phyloP scores from a whole-genome alignment of 129 eudicot species.

The Dittrichia graveolens region DNA sequence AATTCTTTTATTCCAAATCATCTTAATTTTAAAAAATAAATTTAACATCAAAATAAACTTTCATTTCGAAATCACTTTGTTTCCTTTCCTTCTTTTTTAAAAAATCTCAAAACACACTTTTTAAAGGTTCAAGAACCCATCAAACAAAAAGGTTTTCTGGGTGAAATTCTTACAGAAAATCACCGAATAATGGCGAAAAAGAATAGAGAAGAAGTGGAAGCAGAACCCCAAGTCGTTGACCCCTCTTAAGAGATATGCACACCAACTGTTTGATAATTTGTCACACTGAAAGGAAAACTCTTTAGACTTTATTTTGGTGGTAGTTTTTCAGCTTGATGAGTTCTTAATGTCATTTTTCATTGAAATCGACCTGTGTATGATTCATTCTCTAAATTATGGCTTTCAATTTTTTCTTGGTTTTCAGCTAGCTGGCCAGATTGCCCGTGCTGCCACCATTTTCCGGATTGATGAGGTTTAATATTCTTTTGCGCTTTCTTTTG shows the following conservation, averaged over 20 bases:
- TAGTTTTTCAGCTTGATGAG: constrained; percentile 1
- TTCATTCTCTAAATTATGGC: background rate
- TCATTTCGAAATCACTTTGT: no score
- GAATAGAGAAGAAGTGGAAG: constrained; percentile 30
- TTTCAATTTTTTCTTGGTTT: constrained; percentile 2
- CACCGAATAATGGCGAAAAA: constrained; percentile 30
- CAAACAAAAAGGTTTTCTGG: no score
- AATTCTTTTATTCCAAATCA: no score
- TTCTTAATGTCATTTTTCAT: background rate
- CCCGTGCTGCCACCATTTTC: constrained; percentile 94
- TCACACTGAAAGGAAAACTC: constrained; percentile 18
- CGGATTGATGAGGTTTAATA: constrained; percentile 75
- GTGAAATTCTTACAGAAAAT: background rate
- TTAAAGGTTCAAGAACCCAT: no score
- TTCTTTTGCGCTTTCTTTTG: background rate
- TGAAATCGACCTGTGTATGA: background rate
- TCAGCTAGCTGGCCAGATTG: constrained; percentile 94
- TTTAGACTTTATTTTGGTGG: constrained; percentile 3
- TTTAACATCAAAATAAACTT: no score
- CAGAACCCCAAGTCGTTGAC: background rate
- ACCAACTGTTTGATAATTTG: constrained; percentile 38
- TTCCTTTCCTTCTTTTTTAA: no score
- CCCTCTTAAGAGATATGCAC: constrained; percentile 22
- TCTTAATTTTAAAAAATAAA: no score
- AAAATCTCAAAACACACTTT: no score